Percentiles rank a stretch among this genome's conserved stretches.
Evolutionary conservation across 2,329 filamentous ascomycete genomes (phyloP).

Genomic region (Monilinia fructigena): DNA sequence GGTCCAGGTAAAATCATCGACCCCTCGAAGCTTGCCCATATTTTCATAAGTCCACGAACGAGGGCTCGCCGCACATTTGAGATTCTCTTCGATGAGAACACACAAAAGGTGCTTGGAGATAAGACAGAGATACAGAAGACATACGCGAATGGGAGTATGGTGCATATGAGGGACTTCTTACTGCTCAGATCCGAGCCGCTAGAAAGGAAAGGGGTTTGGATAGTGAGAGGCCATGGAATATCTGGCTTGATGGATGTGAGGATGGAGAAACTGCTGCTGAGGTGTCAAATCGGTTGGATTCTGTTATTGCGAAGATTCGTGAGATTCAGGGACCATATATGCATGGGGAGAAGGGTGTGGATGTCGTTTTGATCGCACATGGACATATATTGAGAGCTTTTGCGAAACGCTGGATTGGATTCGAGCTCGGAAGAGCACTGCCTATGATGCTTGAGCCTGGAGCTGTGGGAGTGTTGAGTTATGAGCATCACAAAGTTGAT

Average conservation of each 20-base stretch:
- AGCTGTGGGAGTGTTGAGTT: conserved; percentile 43
- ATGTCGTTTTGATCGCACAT: conserved; percentile 50
- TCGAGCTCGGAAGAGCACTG: conserved; percentile 40
- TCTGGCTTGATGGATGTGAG: conserved; percentile 53
- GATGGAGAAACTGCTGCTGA: conserved; percentile 50
- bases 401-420: conserved; percentile 54
- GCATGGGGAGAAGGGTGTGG: conserved; percentile 44
- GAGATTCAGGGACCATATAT: conserved; percentile 49
- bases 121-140: conserved; percentile 43
- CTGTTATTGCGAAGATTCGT: conserved; percentile 50
- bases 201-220: conserved; percentile 46
- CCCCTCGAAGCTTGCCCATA: conserved; percentile 45
- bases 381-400: conserved; percentile 55
- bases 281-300: conserved; percentile 49
- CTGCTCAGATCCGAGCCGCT: conserved; percentile 45
- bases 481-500: conserved; percentile 42
- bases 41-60: conserved; percentile 49
- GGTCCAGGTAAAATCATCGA: conserved; percentile 50
- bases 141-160: conserved; percentile 54
- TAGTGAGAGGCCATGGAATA: conserved; percentile 48
- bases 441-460: conserved; percentile 44
- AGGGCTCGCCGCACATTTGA: conserved; percentile 49
- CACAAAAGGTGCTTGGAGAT: conserved; percentile 29
- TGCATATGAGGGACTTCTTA: conserved; percentile 49
- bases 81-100: conserved; percentile 43